These are phyloP conservation scores for Cercospora sojina DNA, from an alignment of 2,329 filamentous ascomycete genomes.

Conservation along the genomic window DNA sequence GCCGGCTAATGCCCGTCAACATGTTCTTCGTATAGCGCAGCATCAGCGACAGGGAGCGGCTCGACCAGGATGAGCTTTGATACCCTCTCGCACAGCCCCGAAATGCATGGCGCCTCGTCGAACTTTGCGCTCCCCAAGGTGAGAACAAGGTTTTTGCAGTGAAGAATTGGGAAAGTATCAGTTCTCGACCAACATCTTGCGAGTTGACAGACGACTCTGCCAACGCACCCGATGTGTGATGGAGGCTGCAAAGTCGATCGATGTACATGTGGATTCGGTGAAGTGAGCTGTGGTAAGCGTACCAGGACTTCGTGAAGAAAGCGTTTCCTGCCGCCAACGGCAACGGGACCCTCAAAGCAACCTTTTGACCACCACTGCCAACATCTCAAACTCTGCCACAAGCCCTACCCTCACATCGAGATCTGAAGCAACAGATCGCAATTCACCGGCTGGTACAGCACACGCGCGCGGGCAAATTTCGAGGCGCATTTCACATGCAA, in stretches of 20 bases:
- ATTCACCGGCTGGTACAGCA: constrained; percentile 1
- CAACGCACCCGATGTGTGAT: background rate
- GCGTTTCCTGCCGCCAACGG: constrained; percentile 1
- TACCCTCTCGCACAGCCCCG: background rate
- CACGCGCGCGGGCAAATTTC: background rate
- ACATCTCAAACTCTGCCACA: background rate
- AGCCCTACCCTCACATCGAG: background rate
- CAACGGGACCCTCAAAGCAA: background rate
- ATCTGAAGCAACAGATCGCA: background rate
- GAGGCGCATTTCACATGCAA: constrained; percentile 7
- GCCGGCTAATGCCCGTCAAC: background rate
- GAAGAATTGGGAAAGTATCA: background rate
- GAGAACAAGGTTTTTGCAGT: background rate
- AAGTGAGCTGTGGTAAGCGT: background rate
- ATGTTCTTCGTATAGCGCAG: constrained; percentile 4
- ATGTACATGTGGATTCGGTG: background rate
- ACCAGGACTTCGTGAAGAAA: background rate
- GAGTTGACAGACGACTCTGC: background rate
- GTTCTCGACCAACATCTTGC: background rate
- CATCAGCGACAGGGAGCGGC: background rate
- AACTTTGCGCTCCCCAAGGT: constrained; percentile 1
- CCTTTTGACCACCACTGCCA: background rate
- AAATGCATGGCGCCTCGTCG: background rate
- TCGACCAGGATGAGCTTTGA: background rate
- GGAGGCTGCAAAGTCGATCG: background rate